phyloP scores from a whole-genome alignment of 2,329 filamentous ascomycete species.

The Pseudonectria buxi region DNA sequence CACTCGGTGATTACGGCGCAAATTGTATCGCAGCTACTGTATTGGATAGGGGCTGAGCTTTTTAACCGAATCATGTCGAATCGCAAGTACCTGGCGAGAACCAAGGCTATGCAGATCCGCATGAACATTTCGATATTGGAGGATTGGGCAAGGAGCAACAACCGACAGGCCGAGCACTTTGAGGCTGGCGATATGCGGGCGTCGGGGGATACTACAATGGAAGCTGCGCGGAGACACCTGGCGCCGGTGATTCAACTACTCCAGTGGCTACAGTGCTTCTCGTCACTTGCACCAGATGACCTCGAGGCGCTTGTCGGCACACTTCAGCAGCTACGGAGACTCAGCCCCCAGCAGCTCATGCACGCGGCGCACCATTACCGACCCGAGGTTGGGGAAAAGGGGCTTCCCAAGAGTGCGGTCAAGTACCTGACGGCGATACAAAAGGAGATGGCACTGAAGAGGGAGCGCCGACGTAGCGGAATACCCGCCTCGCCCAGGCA shows the following conservation, averaged over 20 bases:
- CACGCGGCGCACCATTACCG: slow-evolving; percentile 91
- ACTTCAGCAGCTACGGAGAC: slow-evolving; percentile 75
- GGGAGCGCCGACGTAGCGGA: slow-evolving; percentile 45
- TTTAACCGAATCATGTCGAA: slow-evolving; percentile 99
- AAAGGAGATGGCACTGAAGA: slow-evolving; percentile 59
- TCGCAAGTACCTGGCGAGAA: slow-evolving; percentile 85
- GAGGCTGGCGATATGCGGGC: slow-evolving; percentile 83
- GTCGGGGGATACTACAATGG: slow-evolving; percentile 79
- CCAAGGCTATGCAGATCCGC: slow-evolving; percentile 98
- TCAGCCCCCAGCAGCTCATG: slow-evolving; percentile 82
- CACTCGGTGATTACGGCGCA: slow-evolving; percentile 94
- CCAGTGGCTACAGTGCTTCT: slow-evolving; percentile 98
- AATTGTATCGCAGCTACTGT: slow-evolving; percentile 84
- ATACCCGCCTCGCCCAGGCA: slow-evolving; percentile 33
- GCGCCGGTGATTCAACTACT: slow-evolving; percentile 87
- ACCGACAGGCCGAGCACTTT: slow-evolving; percentile 89
- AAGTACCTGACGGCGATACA: slow-evolving; percentile 80
- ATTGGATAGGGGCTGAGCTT: slow-evolving; percentile 92
- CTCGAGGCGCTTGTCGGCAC: slow-evolving; percentile 83
- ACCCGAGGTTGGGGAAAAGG: slow-evolving; percentile 91
- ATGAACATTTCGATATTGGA: slow-evolving; percentile 97
- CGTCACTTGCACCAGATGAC: slow-evolving; percentile 78
- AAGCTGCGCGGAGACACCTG: slow-evolving; percentile 76
- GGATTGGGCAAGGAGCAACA: slow-evolving; percentile 92
- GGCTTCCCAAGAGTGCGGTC: slow-evolving; percentile 77